Evolutionary conservation across 768 basidiomycete genomes (phyloP), one percentile per base, ranked within the genome.

Genomic region (Cytidiella melzeri): DNA sequence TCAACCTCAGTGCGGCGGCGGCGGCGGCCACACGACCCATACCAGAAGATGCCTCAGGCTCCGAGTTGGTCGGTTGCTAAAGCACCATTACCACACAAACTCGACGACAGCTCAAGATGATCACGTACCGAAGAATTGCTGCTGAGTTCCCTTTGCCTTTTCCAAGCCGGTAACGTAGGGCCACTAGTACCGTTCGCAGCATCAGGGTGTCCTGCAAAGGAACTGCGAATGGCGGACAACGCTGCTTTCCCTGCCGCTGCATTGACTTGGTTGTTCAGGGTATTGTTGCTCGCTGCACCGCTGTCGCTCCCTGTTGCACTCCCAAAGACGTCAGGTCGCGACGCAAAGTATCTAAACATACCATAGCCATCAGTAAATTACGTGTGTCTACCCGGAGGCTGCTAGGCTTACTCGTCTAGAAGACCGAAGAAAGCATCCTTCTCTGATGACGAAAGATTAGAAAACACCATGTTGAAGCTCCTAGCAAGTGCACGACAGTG

Each of bases 391-490:
- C 34, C 42, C 47, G 26, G 21, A 27, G n/a, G 13, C 25, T 62
- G 60, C 56, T 67, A 24, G 18, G 47, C 52, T 19, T 64, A 89
- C 88, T 91, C 88, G 62, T 91, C 88, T 28, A 91, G 70, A 20
- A 91, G 75, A 25, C 76, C 73, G 60, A 91, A 91, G 66, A 91
- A 90, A 12, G 88, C 87, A 47, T 85, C 77, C 64, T 90, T 90
- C 64, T 91, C 88, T 55, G 80, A 68, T 44, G 67, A 52, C 18
- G 77, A 70, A 41, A 91, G 74, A 55, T 76, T 83, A 48, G 85
- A 62, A 60, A 91, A 91, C 37, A 83, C 84, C 87, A 88, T 88
- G 40, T 53, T 53, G 26, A 15, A 39, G 19, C 5, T 36, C 39
- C 4, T 9, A 9, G 19, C 24, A 19, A 24, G 4, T n/a, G n/a